Conservation (phyloP, 106 monocot genomes). For the Dendrobium nobile region DNA sequence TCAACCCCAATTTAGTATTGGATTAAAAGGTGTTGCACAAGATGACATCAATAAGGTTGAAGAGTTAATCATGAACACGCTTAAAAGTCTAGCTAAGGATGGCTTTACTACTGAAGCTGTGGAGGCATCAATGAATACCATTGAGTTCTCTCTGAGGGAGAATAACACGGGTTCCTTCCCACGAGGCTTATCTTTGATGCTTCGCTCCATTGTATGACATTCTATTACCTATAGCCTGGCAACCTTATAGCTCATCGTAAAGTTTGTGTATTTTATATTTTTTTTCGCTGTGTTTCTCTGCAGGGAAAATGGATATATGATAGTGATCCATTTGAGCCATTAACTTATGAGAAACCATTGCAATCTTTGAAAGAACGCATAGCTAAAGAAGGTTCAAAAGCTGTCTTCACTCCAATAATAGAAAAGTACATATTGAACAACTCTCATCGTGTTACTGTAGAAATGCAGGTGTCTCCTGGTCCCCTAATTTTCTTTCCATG, state of each 20-base stretch:
- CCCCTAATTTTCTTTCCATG: background rate
- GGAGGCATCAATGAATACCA: slow-evolving; percentile 97
- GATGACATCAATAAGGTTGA: slow-evolving; percentile 73
- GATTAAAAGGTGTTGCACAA: slow-evolving; percentile 80
- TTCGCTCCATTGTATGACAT: slow-evolving; percentile 79
- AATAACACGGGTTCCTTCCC: slow-evolving; percentile 99
- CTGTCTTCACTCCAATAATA: slow-evolving; percentile 85
- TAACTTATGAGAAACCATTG: slow-evolving; percentile 85
- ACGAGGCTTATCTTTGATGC: slow-evolving; percentile 93
- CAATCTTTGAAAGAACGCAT: slow-evolving; percentile 78
- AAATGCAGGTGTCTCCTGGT: slow-evolving; percentile 65
- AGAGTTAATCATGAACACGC: slow-evolving; percentile 66
- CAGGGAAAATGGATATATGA: slow-evolving; percentile 99
- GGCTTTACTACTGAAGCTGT: slow-evolving; percentile 88
- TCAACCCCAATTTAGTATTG: slow-evolving; percentile 95
- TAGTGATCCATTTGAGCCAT: slow-evolving; percentile 88
- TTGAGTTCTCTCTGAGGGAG: slow-evolving; percentile 93
- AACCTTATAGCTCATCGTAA: background rate
- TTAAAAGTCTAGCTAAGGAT: slow-evolving; percentile 67
- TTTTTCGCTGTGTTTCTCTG: slow-evolving; percentile 1
- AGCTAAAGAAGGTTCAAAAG: slow-evolving; percentile 70
- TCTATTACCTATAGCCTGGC: slow-evolving; percentile 1
- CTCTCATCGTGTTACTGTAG: slow-evolving; percentile 80
- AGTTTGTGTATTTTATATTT: background rate
- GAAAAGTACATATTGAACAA: slow-evolving; percentile 85